Evolutionary conservation across 371 early-diverging fungal genomes (phyloP).

Genomic region (Mortierella sp.): DNA sequence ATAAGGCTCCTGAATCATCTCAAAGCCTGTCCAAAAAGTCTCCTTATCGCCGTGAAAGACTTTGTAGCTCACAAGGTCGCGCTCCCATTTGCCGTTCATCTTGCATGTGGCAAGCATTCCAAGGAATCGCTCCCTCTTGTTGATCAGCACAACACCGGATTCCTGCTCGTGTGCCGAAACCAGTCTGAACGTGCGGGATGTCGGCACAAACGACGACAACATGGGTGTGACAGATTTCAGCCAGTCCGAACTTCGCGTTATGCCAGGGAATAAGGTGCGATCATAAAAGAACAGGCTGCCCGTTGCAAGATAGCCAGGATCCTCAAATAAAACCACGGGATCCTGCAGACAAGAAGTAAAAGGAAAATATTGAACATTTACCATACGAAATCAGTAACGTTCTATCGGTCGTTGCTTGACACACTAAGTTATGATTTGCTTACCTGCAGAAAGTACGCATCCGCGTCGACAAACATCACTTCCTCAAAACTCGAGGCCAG

Average conservation of each 20-base stretch:
- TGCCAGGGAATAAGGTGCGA: slow-evolving; percentile 62
- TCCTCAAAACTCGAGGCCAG: slow-evolving; percentile 74
- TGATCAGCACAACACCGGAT: slow-evolving; percentile 73
- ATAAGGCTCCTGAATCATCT: slow-evolving; percentile 68
- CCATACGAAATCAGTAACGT: no score
- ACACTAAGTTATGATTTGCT: no score
- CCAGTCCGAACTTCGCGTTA: slow-evolving; percentile 55
- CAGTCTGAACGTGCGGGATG: slow-evolving; percentile 64
- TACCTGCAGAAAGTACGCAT: slow-evolving; percentile 75
- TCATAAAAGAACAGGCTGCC: slow-evolving; percentile 78
- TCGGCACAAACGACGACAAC: slow-evolving; percentile 56
- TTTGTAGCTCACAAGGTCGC: slow-evolving; percentile 62
- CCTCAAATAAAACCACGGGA: slow-evolving; percentile 71
- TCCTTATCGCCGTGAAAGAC: slow-evolving; percentile 69
- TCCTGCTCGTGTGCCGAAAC: slow-evolving; percentile 70
- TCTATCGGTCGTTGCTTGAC: no score
- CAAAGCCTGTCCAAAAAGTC: slow-evolving; percentile 70
- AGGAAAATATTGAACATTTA: no score
- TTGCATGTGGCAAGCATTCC: slow-evolving; percentile 44
- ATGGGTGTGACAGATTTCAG: slow-evolving; percentile 61
- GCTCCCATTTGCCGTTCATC: slow-evolving; percentile 52
- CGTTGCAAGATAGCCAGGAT: slow-evolving; percentile 64
- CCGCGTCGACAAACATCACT: slow-evolving; percentile 83
- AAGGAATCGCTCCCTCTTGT: slow-evolving; percentile 64
- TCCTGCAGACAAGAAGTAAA: slow-evolving; percentile 26